phyloP scores from a whole-genome alignment of 768 basidiomycete genomes.

The Rhizopogon roseolus region DNA sequence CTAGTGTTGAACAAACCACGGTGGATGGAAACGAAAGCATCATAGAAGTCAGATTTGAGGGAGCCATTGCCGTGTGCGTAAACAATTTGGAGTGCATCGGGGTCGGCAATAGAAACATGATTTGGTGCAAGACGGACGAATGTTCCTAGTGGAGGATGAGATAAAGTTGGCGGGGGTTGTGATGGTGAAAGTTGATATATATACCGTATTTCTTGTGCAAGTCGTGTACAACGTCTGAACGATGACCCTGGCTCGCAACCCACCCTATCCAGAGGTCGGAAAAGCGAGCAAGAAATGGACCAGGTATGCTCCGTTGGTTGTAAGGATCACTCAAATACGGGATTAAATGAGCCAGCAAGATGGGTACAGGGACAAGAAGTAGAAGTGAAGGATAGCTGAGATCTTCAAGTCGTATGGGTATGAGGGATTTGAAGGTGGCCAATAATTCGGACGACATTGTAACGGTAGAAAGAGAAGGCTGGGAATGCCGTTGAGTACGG shows the following conservation, averaged over 20 bases:
- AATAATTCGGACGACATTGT: neutral
- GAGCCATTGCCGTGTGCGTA: slow-evolving; percentile 87
- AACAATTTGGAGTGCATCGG: slow-evolving; percentile 67
- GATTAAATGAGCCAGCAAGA: slow-evolving; percentile 29
- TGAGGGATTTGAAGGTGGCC: neutral
- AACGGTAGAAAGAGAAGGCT: neutral
- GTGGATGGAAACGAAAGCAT: slow-evolving; percentile 71
- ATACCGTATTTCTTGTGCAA: slow-evolving; percentile 72
- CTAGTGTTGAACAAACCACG: slow-evolving; percentile 78
- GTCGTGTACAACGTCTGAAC: slow-evolving; percentile 69
- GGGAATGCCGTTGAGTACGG: too few relatives aligned
- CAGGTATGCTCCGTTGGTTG: slow-evolving; percentile 59
- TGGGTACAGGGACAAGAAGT: slow-evolving; percentile 9
- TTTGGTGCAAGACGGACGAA: slow-evolving; percentile 72
- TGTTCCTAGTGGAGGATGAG: slow-evolving; percentile 38
- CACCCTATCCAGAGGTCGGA: slow-evolving; percentile 71
- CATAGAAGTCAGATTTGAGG: slow-evolving; percentile 74
- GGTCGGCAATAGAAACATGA: slow-evolving; percentile 73
- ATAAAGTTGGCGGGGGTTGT: neutral
- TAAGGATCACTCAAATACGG: slow-evolving; percentile 56
- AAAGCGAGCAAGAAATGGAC: slow-evolving; percentile 67
- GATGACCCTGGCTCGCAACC: slow-evolving; percentile 61
- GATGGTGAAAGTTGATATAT: slow-evolving; percentile 16
- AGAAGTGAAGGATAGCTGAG: slow-evolving; percentile 2
- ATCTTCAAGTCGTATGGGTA: neutral